Evolutionary conservation across 2,329 filamentous ascomycete genomes (phyloP), one percentile per base, ranked within the genome.

Genomic region (Pseudogymnoascus sp.): DNA sequence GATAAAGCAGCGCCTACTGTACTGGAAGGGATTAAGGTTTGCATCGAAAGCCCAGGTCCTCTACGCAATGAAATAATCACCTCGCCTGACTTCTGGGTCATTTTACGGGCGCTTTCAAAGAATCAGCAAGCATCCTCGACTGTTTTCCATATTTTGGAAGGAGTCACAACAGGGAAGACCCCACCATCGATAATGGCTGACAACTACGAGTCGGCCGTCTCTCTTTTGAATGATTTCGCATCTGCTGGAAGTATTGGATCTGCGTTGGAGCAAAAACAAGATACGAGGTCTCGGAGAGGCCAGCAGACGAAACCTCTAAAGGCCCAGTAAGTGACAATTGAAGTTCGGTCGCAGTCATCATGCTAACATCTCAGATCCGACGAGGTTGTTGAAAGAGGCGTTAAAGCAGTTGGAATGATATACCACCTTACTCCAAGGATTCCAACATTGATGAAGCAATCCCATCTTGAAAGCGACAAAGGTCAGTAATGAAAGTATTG

Each of bases 21-120:
- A 0, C 78, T 96, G 16, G 87, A 89, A 68, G 93, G 93, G 0
- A 78, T 99, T 25, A 84, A 86, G 47, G 80, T 86, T 47, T 97
- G 92, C 69, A 89, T 96, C 66, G 86, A 88, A 59, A 85, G 88
- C 63, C 85, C 90, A 0, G 86, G 86, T 25, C 85, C 89, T 11
- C 78, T 99, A 28, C 86, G 90, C 62, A 96, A 90, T 67, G 93
- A 97, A 75, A 89, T 97, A 67, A 95, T 96, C 75, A 93, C 90
- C 12, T 97, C 93, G 16, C 94, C 94, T 0, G 94, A 99, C 71
- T 97, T 99, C 74, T 99, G 94, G 94, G 88, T 88, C 4, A 89
- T 97, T 12, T 79, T 99, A 59, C 87, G 91, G 64, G 83, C 86
- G 33, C 78, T 99, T 16, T 86, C 90, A 54, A 79, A 80, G 22